Evolutionary conservation across 2,329 filamentous ascomycete species (phyloP).

Genomic region (Aureobasidium sp.): DNA sequence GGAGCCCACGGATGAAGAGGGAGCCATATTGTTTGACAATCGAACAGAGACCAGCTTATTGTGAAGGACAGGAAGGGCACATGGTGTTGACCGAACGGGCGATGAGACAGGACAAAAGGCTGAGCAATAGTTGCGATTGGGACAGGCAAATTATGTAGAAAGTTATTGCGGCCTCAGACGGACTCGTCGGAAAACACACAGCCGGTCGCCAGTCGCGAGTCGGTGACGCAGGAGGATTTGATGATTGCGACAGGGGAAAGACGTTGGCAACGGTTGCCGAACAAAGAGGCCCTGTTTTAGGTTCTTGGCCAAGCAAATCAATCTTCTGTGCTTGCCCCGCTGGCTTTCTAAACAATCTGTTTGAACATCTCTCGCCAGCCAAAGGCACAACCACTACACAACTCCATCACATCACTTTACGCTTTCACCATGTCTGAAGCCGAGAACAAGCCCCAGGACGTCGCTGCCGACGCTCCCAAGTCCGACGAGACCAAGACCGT

Average conservation of each 20-base stretch:
- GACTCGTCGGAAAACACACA: not conserved
- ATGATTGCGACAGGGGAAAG: not conserved
- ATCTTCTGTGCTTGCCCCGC: constrained; percentile 1
- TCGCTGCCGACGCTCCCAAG: constrained; percentile 5
- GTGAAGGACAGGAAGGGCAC: not conserved
- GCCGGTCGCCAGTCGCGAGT: not conserved
- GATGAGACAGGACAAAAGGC: not conserved
- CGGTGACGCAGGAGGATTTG: not conserved
- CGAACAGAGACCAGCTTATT: not conserved
- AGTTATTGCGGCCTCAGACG: not conserved
- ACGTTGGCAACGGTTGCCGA: not conserved
- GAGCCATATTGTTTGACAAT: constrained; percentile 25
- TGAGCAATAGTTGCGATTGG: not conserved
- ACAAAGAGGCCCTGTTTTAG: not conserved
- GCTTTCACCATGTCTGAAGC: constrained; percentile 7
- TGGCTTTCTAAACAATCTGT: not conserved
- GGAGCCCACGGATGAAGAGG: constrained; percentile 62
- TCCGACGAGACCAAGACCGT: constrained; percentile 8
- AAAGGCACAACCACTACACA: not conserved
- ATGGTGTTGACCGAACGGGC: not conserved
- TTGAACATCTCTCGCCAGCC: not conserved
- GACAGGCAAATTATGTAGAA: not conserved
- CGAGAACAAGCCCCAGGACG: constrained; percentile 12
- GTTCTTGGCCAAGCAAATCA: not conserved
- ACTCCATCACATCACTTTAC: not conserved